These are phyloP conservation scores for Boletus sp. DNA, from an alignment of 768 basidiomycete genomes.

Conservation along the genomic window DNA sequence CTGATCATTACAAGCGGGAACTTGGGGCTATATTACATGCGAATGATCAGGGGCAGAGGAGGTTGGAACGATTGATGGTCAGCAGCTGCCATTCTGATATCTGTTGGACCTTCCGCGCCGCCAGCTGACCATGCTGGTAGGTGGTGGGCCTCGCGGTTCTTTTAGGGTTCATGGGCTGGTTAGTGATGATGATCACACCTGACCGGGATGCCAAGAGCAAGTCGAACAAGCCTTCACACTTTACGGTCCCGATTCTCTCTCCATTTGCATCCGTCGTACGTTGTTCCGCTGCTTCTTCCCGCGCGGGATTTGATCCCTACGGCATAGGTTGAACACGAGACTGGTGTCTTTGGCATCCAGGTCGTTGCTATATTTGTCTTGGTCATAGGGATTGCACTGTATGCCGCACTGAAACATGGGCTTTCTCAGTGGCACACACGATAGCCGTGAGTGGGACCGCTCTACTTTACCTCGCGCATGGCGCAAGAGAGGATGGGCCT, in stretches of 20 bases:
- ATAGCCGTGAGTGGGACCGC: background rate
- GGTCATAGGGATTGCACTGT: slow-evolving; percentile 40
- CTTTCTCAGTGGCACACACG: slow-evolving; percentile 15
- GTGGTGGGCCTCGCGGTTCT: slow-evolving; percentile 23
- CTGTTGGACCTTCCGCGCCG: background rate
- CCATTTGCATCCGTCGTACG: slow-evolving; percentile 75
- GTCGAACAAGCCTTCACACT: slow-evolving; percentile 46
- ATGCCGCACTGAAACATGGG: slow-evolving; percentile 45
- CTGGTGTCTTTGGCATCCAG: slow-evolving; percentile 56
- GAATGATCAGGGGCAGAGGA: slow-evolving; percentile 47
- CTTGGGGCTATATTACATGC: slow-evolving; percentile 37
- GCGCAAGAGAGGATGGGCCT: background rate
- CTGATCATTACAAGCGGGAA: slow-evolving; percentile 40
- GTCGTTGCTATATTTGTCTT: slow-evolving; percentile 41
- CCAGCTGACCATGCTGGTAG: slow-evolving; percentile 18
- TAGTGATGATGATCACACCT: slow-evolving; percentile 19
- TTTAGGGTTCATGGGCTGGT: slow-evolving; percentile 20
- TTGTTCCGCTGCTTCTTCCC: background rate
- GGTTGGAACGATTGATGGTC: slow-evolving; percentile 55
- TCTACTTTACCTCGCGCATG: background rate
- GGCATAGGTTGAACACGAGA: slow-evolving; percentile 70
- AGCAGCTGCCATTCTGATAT: slow-evolving; percentile 18
- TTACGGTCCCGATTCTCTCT: slow-evolving; percentile 76
- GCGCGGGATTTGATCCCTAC: slow-evolving; percentile 1
- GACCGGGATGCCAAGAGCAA: slow-evolving; percentile 10